Evolutionary conservation across 2,329 filamentous ascomycete species (phyloP).

Genomic region (Neopestalotiopsis sp.): DNA sequence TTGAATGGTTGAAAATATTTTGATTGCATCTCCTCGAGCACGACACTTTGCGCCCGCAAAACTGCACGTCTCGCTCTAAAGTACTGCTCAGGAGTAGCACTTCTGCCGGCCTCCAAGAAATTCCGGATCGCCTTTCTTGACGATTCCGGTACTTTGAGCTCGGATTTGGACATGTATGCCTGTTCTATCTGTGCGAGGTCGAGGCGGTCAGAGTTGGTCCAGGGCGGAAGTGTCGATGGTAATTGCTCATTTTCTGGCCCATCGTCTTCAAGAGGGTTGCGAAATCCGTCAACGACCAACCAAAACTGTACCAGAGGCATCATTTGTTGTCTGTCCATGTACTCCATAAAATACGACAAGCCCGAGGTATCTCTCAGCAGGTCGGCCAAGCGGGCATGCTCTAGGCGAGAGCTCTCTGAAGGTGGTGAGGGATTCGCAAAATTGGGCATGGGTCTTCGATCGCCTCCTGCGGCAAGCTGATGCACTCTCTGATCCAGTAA

Average conservation of each 20-base stretch:
- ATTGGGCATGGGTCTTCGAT: constrained; percentile 43
- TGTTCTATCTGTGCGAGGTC: constrained; percentile 93
- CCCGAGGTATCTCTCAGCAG: constrained; percentile 89
- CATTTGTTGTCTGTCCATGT: constrained; percentile 89
- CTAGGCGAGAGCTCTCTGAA: constrained; percentile 64
- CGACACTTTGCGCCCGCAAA: constrained; percentile 78
- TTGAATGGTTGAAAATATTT: constrained; percentile 86
- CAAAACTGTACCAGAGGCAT: constrained; percentile 96
- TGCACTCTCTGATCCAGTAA: constrained; percentile 89
- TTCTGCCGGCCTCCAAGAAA: constrained; percentile 79
- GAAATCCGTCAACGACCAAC: constrained; percentile 95
- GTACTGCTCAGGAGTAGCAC: constrained; percentile 81
- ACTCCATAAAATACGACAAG: constrained; percentile 99
- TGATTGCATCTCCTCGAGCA: constrained; percentile 83
- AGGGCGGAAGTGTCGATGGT: constrained; percentile 67
- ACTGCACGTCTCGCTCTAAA: constrained; percentile 81
- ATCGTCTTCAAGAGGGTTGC: constrained; percentile 87
- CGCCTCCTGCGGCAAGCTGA: constrained; percentile 74
- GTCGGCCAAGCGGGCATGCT: constrained; percentile 79
- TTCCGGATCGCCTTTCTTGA: constrained; percentile 73
- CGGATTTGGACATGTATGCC: constrained; percentile 81
- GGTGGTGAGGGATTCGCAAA: constrained; percentile 33
- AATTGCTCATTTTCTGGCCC: constrained; percentile 72
- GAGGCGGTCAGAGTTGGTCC: constrained; percentile 82
- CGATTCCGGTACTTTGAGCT: constrained; percentile 76